Base-by-base conservation (phyloP, 139 green algal species). In the Nannochloris sp. region DNA sequence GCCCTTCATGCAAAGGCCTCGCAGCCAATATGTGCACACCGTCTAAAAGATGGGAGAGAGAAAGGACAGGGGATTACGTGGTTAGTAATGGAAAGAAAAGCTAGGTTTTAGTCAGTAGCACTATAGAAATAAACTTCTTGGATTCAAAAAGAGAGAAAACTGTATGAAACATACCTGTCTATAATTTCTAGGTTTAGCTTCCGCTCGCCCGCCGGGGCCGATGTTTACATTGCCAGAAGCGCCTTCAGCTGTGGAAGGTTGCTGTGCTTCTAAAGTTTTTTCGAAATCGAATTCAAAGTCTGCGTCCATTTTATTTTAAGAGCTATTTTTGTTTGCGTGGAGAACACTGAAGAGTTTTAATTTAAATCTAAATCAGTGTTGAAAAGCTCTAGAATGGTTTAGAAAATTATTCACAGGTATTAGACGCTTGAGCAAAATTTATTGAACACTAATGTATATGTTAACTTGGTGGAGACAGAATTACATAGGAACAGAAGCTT, bases 11-110 rank as follows among this genome's bases (percentile, higher is more conserved):
- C 93, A 98, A 38, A 97, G 79, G 13, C 88, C 87, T 9, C 86
- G 79, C 12, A 98, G 75, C 93, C 93, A 98, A 79, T 96, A 97
- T 4, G 89, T 91, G 83, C 93, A 98, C 23, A 98, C 93, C 3
- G 92, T 98, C 83, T 97, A 86, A 63, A 72, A 2, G 6, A 29
- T 13, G 30, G n/a, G 2, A n/a, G 60, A 13, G 45, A 37, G 25
- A 23, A 30, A 7, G 2, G 15, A 23, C 15, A 64, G 24, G 31
- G 29, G 12, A 14, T 35, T 39, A 19, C 29, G 46, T 15, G 51
- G 13, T 33, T 51, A 42, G 33, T 34, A 45, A 23, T 6, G 30
- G 6, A 48, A 65, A 44, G 29, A 35, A 39, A 51, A 7, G 8
- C 31, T 56, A 31, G 7, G n/a, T n/a, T n/a, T n/a, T n/a, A n/a